These are phyloP conservation scores for Mycosarcoma maydis DNA, from an alignment of 1,284 basidiomycete species.

Conservation along the genomic window DNA sequence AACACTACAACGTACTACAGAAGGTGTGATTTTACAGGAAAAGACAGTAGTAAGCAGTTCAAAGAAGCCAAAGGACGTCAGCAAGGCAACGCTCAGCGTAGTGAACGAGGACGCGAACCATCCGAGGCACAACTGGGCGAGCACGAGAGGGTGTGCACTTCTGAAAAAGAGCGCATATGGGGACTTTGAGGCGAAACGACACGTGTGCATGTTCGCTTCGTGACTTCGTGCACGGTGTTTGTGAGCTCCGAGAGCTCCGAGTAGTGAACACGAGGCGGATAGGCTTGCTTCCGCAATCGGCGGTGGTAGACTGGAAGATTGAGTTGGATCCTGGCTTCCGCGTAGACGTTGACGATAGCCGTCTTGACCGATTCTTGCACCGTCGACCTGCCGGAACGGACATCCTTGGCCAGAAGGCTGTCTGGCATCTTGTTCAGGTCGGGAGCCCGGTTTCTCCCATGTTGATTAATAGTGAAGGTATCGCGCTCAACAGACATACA, in stretches of 20 bases:
- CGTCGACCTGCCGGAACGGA: not conserved
- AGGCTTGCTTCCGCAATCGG: slow-evolving; percentile 25
- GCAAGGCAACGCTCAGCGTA: no score
- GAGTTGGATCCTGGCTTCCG: slow-evolving; percentile 1
- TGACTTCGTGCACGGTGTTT: not conserved
- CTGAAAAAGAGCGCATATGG: not conserved
- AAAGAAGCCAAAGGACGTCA: no score
- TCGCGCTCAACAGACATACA: no score
- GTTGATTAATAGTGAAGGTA: no score
- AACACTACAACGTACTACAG: no score
- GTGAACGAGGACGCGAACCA: not conserved
- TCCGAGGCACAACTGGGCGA: slow-evolving; percentile 1
- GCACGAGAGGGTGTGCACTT: not conserved
- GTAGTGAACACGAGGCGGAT: slow-evolving; percentile 32
- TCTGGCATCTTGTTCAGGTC: no score
- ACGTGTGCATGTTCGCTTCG: not conserved
- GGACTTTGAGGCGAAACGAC: not conserved
- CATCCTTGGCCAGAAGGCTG: no score
- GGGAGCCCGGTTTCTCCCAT: no score
- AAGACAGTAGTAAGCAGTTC: no score
- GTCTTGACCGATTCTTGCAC: not conserved
- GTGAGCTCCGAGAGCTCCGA: not conserved
- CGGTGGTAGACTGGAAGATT: slow-evolving; percentile 24
- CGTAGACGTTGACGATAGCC: not conserved
- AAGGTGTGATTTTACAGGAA: no score